A percentile compares a stretch with the other conserved stretches of the same genome.
Evolutionary conservation across 768 basidiomycete species (phyloP).

Genomic region (Phaeotremella skinneri): DNA sequence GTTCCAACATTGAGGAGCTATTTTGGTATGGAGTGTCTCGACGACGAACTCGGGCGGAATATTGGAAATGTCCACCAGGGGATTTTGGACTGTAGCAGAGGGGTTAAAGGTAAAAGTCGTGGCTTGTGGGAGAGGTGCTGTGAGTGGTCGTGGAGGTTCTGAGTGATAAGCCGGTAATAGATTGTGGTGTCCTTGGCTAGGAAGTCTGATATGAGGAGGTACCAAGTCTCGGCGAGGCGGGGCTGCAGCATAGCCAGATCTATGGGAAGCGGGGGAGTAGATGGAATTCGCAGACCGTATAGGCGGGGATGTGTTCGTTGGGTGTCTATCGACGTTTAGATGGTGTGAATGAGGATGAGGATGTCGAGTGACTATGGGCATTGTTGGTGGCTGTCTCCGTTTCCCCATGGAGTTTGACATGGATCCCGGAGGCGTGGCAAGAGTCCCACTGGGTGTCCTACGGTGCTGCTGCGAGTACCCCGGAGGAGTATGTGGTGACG

Average conservation of each 20-base stretch:
- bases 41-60: constrained; percentile 27
- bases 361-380: constrained; percentile 16
- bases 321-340: not conserved
- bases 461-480: not conserved
- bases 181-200: not conserved
- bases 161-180: not conserved
- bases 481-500: constrained; percentile 1
- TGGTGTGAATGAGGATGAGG: not conserved
- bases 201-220: constrained; percentile 1
- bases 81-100: constrained; percentile 1
- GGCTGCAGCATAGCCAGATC: constrained; percentile 10
- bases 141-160: not conserved
- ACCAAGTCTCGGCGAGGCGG: not conserved
- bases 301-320: not conserved
- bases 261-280: constrained; percentile 15
- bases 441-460: not conserved
- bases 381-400: constrained; percentile 20
- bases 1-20: constrained; percentile 37
- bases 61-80: constrained; percentile 1
- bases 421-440: constrained; percentile 13
- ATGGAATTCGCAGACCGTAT: constrained; percentile 7
- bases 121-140: not conserved
- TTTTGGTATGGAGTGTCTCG: constrained; percentile 27
- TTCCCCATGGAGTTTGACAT: constrained; percentile 19
- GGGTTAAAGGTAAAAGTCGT: not conserved